Conservation (phyloP, 177 flowering plant genomes). For the Tripterygium wilfordii region DNA sequence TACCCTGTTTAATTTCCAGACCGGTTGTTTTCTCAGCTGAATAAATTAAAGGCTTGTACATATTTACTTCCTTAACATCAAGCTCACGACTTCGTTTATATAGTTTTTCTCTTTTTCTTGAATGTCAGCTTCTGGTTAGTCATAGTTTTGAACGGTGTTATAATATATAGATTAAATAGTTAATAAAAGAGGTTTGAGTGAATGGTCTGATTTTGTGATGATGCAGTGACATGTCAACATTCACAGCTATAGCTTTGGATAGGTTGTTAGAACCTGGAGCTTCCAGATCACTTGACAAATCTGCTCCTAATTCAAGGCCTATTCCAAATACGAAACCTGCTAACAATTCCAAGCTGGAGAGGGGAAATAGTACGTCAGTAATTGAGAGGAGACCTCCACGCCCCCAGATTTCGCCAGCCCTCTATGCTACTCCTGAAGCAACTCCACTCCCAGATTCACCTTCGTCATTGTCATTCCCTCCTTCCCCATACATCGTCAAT, state of each 20-base stretch:
- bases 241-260: constrained; percentile 69
- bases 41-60: too few relatives aligned
- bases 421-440: constrained; percentile 71
- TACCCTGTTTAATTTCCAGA: too few relatives aligned
- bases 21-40: too few relatives aligned
- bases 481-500: constrained; percentile 81
- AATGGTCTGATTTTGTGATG: too few relatives aligned
- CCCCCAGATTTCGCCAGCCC: constrained; percentile 54
- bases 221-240: constrained; percentile 69
- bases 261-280: constrained; percentile 64
- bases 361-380: constrained; percentile 15
- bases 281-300: constrained; percentile 22
- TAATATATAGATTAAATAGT: too few relatives aligned
- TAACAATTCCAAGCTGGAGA: constrained; percentile 26
- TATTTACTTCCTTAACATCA: too few relatives aligned
- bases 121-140: too few relatives aligned
- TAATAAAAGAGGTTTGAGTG: too few relatives aligned
- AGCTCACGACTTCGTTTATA: too few relatives aligned
- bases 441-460: constrained; percentile 92
- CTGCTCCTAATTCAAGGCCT: constrained; percentile 16
- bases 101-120: too few relatives aligned
- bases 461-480: constrained; percentile 77
- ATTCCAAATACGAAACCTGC: constrained; percentile 8
- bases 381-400: constrained; percentile 27
- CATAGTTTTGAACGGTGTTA: too few relatives aligned